These are phyloP conservation scores for Aspergillus sclerotioniger DNA, from an alignment of 495 filamentous ascomycete species.

Conservation along the genomic window DNA sequence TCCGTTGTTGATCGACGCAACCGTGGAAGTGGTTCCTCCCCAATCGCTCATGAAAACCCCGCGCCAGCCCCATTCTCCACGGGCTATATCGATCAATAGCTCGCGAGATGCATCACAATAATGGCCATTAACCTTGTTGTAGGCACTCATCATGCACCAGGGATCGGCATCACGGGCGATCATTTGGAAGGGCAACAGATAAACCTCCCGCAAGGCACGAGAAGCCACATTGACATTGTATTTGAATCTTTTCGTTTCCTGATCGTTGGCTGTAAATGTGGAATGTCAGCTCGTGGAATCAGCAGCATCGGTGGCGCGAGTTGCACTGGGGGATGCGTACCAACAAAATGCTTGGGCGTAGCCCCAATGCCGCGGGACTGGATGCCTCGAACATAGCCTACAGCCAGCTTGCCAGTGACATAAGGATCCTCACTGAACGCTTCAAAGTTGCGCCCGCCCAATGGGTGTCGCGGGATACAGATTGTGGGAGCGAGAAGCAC, in stretches of 20 bases:
- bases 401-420: background rate
- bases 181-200: conserved; percentile 63
- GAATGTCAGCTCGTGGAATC: too few species aligned
- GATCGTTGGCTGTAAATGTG: background rate
- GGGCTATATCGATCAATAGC: background rate
- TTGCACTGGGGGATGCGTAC: too few species aligned
- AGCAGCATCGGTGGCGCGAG: too few species aligned
- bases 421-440: conserved; percentile 9
- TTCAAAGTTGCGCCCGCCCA: conserved; percentile 16
- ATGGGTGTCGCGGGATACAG: conserved; percentile 3
- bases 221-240: background rate
- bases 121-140: conserved; percentile 39
- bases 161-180: conserved; percentile 55
- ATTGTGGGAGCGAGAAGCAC: conserved; percentile 9
- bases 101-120: background rate
- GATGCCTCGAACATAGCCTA: background rate
- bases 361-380: background rate
- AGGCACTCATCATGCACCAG: conserved; percentile 62
- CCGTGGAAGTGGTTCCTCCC: background rate
- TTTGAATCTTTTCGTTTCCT: background rate
- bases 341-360: background rate
- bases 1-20: background rate
- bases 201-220: conserved; percentile 47
- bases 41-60: background rate
- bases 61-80: background rate